A percentile compares a stretch with the other conserved stretches of the same genome.
Evolutionary conservation across 345 rosid species (phyloP).

Genomic region (Salix caprea): DNA sequence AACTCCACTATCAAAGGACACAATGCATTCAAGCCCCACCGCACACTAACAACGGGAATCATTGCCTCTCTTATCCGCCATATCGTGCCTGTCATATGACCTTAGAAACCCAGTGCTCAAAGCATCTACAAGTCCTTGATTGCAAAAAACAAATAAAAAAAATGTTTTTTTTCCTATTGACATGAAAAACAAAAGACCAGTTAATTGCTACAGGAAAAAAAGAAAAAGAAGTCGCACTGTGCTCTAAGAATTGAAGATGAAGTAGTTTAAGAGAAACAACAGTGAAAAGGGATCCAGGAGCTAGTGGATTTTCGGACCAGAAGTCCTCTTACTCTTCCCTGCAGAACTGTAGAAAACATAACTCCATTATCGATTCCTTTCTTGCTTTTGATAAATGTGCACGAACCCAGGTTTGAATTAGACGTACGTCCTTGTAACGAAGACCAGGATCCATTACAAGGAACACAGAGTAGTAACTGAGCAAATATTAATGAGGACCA

Average conservation of each 20-base stretch:
- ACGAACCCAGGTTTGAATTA: background rate
- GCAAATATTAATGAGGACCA: background rate
- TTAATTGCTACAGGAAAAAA: too few species aligned
- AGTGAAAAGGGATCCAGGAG: background rate
- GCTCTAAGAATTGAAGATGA: background rate
- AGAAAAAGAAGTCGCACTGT: too few species aligned
- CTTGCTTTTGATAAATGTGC: background rate
- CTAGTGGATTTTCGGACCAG: background rate
- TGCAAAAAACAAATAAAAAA: background rate
- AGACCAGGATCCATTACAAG: background rate
- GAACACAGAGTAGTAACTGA: background rate
- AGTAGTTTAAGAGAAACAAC: background rate
- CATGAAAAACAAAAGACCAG: too few species aligned
- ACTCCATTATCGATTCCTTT: background rate
- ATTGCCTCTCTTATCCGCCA: background rate
- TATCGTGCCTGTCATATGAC: background rate
- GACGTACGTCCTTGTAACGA: background rate
- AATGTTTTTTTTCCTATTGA: too few species aligned
- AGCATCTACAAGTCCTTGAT: background rate
- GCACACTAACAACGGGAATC: background rate
- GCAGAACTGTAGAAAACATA: background rate
- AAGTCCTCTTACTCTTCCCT: background rate
- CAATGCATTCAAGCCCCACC: conserved; percentile 32
- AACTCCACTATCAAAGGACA: conserved; percentile 26
- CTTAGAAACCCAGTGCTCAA: background rate